Conservation (phyloP, 495 filamentous ascomycete species). For the Xanthoparmelia taractica region DNA sequence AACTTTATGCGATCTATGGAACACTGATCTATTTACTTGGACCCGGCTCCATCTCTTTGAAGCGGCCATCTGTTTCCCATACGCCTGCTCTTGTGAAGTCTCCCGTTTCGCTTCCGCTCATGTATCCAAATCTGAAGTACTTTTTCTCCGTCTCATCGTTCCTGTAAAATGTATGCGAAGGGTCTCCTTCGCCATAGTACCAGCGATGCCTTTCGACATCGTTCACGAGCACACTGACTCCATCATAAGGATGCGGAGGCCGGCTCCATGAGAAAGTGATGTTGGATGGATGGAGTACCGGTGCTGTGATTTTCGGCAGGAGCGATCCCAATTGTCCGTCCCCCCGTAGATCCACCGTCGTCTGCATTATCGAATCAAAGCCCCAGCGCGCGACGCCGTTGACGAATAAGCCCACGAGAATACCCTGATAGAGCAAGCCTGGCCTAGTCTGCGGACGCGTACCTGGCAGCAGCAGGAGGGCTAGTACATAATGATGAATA, state of each 20-base stretch:
- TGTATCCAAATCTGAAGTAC: conserved; percentile 81
- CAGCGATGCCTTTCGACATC: conserved; percentile 80
- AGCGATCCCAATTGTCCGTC: conserved; percentile 60
- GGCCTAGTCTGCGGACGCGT: conserved; percentile 77
- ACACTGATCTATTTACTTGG: conserved; percentile 13
- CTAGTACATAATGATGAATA: conserved; percentile 93
- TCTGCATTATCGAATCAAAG: conserved; percentile 86
- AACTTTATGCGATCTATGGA: not conserved
- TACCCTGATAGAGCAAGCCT: conserved; percentile 71
- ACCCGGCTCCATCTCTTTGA: conserved; percentile 14
- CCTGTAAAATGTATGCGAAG: conserved; percentile 26
- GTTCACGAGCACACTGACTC: conserved; percentile 83
- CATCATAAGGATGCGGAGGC: conserved; percentile 49
- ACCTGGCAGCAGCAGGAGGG: conserved; percentile 72
- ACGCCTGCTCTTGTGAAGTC: conserved; percentile 78
- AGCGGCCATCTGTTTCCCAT: conserved; percentile 55
- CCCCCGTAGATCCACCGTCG: conserved; percentile 58
- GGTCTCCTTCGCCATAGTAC: conserved; percentile 44
- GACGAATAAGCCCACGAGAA: conserved; percentile 84
- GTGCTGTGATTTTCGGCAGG: conserved; percentile 53
- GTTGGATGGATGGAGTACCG: conserved; percentile 29
- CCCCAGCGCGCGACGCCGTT: conserved; percentile 93
- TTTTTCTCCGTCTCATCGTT: conserved; percentile 37
- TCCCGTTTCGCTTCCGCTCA: conserved; percentile 57
- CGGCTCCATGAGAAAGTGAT: conserved; percentile 51